Conservation (phyloP, 352 stramenopile genomes). For the Phytophthora quininea region DNA sequence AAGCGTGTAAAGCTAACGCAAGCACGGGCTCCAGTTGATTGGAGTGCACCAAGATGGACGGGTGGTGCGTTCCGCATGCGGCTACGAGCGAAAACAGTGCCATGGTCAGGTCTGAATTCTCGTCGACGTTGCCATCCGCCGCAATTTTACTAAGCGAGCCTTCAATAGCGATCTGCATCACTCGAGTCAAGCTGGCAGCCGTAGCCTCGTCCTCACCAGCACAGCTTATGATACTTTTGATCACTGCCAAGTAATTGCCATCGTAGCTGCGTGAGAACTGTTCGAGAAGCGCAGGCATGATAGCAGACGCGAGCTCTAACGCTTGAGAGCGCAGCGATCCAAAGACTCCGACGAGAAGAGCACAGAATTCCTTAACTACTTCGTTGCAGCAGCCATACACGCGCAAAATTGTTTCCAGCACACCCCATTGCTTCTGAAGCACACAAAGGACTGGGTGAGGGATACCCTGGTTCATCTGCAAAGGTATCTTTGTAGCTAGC, state of each 20-base stretch:
- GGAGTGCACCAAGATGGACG: conserved; percentile 69
- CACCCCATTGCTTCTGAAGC: conserved; percentile 61
- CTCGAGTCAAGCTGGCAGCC: conserved; percentile 61
- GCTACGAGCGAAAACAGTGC: conserved; percentile 65
- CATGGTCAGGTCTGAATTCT: conserved; percentile 54
- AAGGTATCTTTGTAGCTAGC: conserved; percentile 56
- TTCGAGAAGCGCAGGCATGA: conserved; percentile 66
- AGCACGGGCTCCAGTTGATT: conserved; percentile 73
- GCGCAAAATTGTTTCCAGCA: conserved; percentile 57
- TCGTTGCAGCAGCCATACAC: conserved; percentile 62
- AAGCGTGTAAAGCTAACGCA: conserved; percentile 58
- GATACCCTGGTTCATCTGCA: conserved; percentile 68
- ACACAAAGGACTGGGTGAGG: conserved; percentile 62
- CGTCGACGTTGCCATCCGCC: conserved; percentile 50
- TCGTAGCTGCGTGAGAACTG: conserved; percentile 69
- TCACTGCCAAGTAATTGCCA: conserved; percentile 66
- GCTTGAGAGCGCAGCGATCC: conserved; percentile 66
- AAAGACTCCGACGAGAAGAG: conserved; percentile 62
- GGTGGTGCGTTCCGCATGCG: conserved; percentile 58
- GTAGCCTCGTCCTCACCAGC: conserved; percentile 67
- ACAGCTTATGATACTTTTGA: conserved; percentile 73
- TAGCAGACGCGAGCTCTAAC: conserved; percentile 59
- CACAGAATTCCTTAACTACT: conserved; percentile 62
- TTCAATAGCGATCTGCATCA: conserved; percentile 67
- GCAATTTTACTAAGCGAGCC: conserved; percentile 64